A percentile compares a stretch with the other conserved stretches of the same genome.
Evolutionary conservation across 2,329 filamentous ascomycete species (phyloP).

Genomic region (Byssoonygena ceratinophila): DNA sequence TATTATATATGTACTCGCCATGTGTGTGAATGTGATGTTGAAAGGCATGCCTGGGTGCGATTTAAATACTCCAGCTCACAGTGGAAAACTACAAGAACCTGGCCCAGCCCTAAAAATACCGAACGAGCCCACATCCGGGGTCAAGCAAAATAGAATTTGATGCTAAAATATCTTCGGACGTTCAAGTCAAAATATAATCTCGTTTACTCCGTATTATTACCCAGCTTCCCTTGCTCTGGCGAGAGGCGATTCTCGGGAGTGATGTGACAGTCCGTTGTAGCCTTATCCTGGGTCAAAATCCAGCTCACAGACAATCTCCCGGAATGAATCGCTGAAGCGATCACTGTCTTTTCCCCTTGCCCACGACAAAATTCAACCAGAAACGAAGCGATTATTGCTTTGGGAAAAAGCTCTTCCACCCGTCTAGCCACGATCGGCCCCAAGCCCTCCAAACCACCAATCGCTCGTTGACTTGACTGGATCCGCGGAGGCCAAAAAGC

Average conservation of each 20-base stretch:
- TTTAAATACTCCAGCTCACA: background rate
- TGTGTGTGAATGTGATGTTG: background rate
- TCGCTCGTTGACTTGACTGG: background rate
- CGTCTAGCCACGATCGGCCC: background rate
- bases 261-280: background rate
- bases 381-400: no score
- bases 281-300: background rate
- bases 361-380: no score
- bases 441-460: background rate
- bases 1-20: background rate
- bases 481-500: conserved; percentile 4
- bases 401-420: background rate
- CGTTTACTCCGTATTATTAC: conserved; percentile 3
- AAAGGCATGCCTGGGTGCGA: background rate
- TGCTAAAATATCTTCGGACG: conserved; percentile 6
- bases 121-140: conserved; percentile 2
- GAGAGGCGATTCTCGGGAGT: background rate
- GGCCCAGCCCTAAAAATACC: conserved; percentile 7
- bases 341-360: no score
- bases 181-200: background rate
- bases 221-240: conserved; percentile 1
- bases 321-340: no score
- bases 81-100: background rate
- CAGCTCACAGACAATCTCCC: background rate
- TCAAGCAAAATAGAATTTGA: conserved; percentile 5